Evolutionary conservation across 2,329 filamentous ascomycete genomes (phyloP), one percentile per base, ranked within the genome.

Genomic region (Arthrobotrys pseudoclavata): DNA sequence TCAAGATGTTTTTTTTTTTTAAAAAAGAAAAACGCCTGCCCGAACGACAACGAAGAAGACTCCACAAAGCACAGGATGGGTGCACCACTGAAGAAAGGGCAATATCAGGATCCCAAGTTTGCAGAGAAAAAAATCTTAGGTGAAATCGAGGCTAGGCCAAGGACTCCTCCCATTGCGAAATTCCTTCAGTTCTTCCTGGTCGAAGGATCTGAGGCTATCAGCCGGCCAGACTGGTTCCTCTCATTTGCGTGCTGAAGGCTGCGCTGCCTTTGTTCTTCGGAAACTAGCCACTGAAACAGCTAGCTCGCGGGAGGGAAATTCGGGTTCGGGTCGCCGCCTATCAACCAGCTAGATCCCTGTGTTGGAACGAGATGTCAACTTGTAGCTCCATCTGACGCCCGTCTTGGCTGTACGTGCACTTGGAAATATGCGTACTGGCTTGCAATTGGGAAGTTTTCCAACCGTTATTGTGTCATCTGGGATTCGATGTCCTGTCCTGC

Each of bases 251-350:
- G 55, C 24, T 60, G 55, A 40, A 60, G 4, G 20, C 9, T 7
- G 2, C 22, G 7, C 18, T 22, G 6, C 37, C 31, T 42, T 26
- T 53, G n/a, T 37, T 34, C 15, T 20, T 64, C 37, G 50, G 31
- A 42, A 29, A 57, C 69, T 68, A 74, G 47, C 42, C 52, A 61
- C 69, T 68, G 69, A 74, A 66, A 67, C 69, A 74, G 62, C 45
- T 74, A 74, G 69, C 24, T 55, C 24, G 69, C 69, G 69, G 62
- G 69, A 68, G 60, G 62, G 69, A 34, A 62, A 52, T 60, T 67
- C 62, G 53, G 69, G 60, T 50, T 74, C 69, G 69, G 69, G 69
- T 74, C 62, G 62, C 69, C 34, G 48, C 62, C 52, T 68, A 67
- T 74, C 69, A 68, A 60, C 66, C 66, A 69, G 60, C 69, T 66